phyloP scores from a whole-genome alignment of 78 protist species.

The Dictyostelium purpureum region DNA sequence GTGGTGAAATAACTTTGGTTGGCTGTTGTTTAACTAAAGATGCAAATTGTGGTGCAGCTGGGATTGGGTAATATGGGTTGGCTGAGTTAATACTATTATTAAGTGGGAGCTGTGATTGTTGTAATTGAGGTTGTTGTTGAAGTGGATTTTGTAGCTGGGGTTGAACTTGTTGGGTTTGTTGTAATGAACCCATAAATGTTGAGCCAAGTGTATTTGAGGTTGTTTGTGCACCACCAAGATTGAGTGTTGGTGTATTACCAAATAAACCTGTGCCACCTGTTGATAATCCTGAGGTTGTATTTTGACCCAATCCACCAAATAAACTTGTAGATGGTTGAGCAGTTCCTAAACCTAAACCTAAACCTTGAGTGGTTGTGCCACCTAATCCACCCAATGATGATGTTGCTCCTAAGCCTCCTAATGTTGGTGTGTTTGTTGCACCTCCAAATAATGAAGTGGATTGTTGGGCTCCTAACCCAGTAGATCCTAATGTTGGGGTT shows the following conservation, averaged over 20 bases:
- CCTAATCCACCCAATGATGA: background rate
- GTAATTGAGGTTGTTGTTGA: background rate
- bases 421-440: background rate
- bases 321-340: background rate
- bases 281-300: background rate
- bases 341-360: background rate
- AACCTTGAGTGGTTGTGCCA: background rate
- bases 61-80: slow-evolving; percentile 47
- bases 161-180: background rate
- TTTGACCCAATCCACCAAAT: background rate
- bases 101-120: background rate
- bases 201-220: background rate
- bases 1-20: background rate
- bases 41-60: slow-evolving; percentile 15
- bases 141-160: background rate
- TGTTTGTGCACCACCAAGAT: background rate
- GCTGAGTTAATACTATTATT: background rate
- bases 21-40: background rate
- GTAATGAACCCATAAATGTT: background rate
- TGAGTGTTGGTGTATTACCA: slow-evolving; percentile 1
- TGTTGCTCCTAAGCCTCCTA: background rate
- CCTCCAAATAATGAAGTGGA: background rate
- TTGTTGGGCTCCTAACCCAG: background rate
- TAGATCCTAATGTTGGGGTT: background rate
- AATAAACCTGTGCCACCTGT: slow-evolving; percentile 9